These are phyloP conservation scores for Cladorrhinum sp. DNA, from an alignment of 2,329 filamentous ascomycete species.

Conservation along the genomic window DNA sequence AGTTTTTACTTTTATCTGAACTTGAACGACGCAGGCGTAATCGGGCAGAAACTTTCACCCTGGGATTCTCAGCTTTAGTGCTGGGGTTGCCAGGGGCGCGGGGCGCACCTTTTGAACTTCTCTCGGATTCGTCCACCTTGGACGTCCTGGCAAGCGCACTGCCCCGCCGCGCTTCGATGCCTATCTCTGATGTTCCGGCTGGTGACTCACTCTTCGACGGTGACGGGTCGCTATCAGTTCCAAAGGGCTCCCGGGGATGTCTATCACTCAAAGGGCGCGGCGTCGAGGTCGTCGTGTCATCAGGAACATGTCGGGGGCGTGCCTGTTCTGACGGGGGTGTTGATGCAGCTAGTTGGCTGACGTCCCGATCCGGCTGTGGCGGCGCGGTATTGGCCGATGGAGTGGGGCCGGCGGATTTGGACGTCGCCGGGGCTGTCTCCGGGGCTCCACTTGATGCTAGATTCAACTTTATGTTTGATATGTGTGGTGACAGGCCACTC, in stretches of 20 bases:
- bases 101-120: slow-evolving; percentile 23
- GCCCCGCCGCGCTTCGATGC: slow-evolving; percentile 13
- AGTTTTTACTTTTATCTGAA: slow-evolving; percentile 13
- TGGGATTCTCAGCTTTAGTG: slow-evolving; percentile 20
- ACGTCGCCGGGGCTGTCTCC: slow-evolving; percentile 22
- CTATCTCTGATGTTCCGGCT: slow-evolving; percentile 11
- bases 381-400: slow-evolving; percentile 8
- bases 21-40: not conserved
- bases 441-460: slow-evolving; percentile 25
- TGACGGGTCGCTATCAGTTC: slow-evolving; percentile 18
- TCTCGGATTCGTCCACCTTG: slow-evolving; percentile 14
- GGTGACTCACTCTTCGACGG: slow-evolving; percentile 19
- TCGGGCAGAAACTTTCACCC: slow-evolving; percentile 11
- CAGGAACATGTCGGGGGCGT: not conserved
- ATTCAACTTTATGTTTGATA: slow-evolving; percentile 37
- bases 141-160: slow-evolving; percentile 2
- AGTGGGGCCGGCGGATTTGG: slow-evolving; percentile 25
- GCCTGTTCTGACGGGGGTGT: not conserved
- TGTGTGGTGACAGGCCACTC: slow-evolving; percentile 30
- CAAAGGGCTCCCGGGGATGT: slow-evolving; percentile 8
- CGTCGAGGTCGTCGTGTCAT: not conserved
- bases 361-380: slow-evolving; percentile 9
- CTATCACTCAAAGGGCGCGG: slow-evolving; percentile 12
- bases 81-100: slow-evolving; percentile 9
- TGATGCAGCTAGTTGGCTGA: slow-evolving; percentile 13